Evolutionary conservation across 1,284 basidiomycete genomes (phyloP), one percentile per base, ranked within the genome.

Genomic region (Cystobasidiaceae sp.): DNA sequence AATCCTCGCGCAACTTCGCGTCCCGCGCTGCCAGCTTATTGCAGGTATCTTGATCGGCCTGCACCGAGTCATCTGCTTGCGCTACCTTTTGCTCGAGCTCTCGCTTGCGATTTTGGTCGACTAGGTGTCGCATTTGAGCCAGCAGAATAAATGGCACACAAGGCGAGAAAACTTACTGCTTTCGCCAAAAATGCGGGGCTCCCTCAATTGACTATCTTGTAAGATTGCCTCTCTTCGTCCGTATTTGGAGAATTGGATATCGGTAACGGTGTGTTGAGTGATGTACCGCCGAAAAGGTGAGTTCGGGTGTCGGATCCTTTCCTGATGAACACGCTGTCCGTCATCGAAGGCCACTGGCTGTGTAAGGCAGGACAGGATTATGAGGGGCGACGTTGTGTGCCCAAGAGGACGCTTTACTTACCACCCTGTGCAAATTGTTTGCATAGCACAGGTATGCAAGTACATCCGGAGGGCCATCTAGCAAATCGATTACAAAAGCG

Each of bases 401-500:
- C 6, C 21, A 41, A 30, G 32, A 11, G 23, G 44, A 30, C 54
- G 57, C 17, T 6, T 41, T 57, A 44, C 68, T 59, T 28, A 70
- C 69, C 17, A 77, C 69, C 13, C 57, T 34, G 56, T 77, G 72
- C 23, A 77, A 65, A 41, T 74, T 63, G 4, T 67, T 43, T 8
- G 59, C 61, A 4, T 64, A 57, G 68, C 74, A 77, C 11, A 76
- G 73, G 71, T 74, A 82, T 0, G 75, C 73, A 41, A 80, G 73
- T 32, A 82, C 77, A 0, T 78, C 73, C 0, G 74, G 70, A 0
- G 79, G 79, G 0, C 79, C 81, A 2, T 80, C 77, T 37, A 82
- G 72, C 68, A 85, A 86, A 71, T 97, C 86, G 44, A 93, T 80
- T 0, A 88, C 89, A 72, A 88, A 94, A 0, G 86, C 85, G 68